Evolutionary conservation across 306 rosid genomes (phyloP).

Genomic region (Begonia peltatifolia): DNA sequence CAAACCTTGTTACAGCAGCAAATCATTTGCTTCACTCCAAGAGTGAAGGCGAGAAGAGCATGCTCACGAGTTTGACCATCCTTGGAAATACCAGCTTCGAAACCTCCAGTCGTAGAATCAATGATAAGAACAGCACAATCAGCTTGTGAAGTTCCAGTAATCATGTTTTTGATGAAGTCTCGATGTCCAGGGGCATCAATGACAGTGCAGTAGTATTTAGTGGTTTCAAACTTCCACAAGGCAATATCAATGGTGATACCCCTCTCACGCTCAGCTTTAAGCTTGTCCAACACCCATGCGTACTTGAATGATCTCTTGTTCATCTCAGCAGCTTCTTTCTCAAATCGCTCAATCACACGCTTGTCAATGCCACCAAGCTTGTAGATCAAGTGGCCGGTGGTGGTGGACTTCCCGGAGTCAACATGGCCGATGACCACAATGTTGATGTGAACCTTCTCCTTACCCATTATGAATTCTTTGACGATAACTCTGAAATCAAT

Average conservation of each 20-base stretch:
- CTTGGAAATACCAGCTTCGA: conserved; percentile 80
- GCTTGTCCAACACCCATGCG: not conserved
- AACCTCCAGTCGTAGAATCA: conserved; percentile 79
- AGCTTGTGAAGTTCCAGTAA: conserved; percentile 13
- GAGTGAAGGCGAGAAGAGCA: conserved; percentile 76
- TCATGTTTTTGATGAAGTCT: conserved; percentile 51
- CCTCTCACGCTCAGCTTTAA: not conserved
- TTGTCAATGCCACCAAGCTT: conserved; percentile 23
- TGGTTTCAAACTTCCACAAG: not conserved
- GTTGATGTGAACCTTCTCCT: conserved; percentile 67
- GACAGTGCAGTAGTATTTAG: conserved; percentile 22
- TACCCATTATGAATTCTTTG: conserved; percentile 30
- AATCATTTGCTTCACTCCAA: conserved; percentile 78
- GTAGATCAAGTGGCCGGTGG: conserved; percentile 72
- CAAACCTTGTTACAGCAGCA: conserved; percentile 73
- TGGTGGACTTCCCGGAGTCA: conserved; percentile 74
- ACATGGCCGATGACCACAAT: conserved; percentile 85
- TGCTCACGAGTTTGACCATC: conserved; percentile 89
- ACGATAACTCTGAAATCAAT: not conserved
- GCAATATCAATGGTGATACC: not conserved
- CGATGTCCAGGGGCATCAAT: conserved; percentile 49
- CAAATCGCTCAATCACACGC: conserved; percentile 43
- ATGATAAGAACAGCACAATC: conserved; percentile 75
- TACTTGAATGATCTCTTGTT: not conserved
- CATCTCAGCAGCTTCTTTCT: conserved; percentile 1